phyloP scores from a whole-genome alignment of 768 basidiomycete genomes.

The Porphyrellus cyaneotinctus region DNA sequence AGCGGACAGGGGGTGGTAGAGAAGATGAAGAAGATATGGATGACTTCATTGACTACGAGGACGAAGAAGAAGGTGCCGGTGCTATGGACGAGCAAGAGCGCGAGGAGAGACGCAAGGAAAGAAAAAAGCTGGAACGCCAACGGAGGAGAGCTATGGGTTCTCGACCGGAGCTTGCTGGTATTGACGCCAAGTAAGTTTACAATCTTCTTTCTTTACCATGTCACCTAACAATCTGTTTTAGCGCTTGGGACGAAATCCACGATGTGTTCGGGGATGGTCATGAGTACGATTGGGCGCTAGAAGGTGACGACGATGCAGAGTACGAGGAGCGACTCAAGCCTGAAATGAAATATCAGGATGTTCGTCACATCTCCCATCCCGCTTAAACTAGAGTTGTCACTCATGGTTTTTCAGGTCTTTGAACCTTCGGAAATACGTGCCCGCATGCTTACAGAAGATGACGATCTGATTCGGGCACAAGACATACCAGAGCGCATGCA shows the following conservation, averaged over 20 bases:
- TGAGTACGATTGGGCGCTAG: conserved; percentile 94
- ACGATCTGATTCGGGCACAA: conserved; percentile 83
- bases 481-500: conserved; percentile 98
- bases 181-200: conserved; percentile 71
- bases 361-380: conserved; percentile 31
- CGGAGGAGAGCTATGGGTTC: conserved; percentile 62
- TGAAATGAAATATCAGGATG: conserved; percentile 84
- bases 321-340: conserved; percentile 50
- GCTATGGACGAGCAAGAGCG: conserved; percentile 73
- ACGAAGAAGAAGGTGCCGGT: conserved; percentile 78
- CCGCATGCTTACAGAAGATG: conserved; percentile 86
- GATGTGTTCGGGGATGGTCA: conserved; percentile 96
- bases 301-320: conserved; percentile 63
- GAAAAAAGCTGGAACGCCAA: conserved; percentile 57
- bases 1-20: conserved; percentile 41
- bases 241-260: conserved; percentile 93
- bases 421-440: conserved; percentile 95
- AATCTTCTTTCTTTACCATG: background rate
- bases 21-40: conserved; percentile 65
- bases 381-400: conserved; percentile 1
- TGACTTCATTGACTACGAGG: conserved; percentile 75
- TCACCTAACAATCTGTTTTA: conserved; percentile 31
- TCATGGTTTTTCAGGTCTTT: conserved; percentile 64
- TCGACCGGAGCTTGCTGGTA: conserved; percentile 70
- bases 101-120: conserved; percentile 67